Evolutionary conservation across 129 eudicot genomes (phyloP).

Genomic region (Artemisia annua): DNA sequence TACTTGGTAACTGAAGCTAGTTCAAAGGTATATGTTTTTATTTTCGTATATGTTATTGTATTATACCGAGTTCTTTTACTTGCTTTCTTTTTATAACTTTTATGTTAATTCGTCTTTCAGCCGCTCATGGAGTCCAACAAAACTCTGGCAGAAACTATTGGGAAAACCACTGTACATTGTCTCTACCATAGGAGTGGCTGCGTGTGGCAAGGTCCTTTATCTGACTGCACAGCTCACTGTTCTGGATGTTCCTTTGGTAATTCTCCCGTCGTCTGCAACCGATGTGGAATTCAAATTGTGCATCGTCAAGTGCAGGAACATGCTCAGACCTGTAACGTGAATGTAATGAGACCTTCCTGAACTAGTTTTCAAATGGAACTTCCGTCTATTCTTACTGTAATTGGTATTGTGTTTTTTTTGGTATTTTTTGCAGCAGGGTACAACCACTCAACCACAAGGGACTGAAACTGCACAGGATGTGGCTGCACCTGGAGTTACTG

Average conservation of each 20-base stretch:
- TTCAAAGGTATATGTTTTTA: conserved; percentile 54
- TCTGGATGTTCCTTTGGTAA: conserved; percentile 82
- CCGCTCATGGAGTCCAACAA: conserved; percentile 81
- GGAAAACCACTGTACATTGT: conserved; percentile 81
- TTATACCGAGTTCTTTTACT: neutral
- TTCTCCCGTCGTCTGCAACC: conserved; percentile 89
- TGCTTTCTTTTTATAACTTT: conserved; percentile 1
- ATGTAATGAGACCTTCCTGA: conserved; percentile 28
- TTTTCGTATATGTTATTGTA: neutral
- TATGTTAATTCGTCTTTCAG: conserved; percentile 38
- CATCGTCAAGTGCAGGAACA: conserved; percentile 98
- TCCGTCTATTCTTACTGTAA: neutral
- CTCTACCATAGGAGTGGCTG: conserved; percentile 93
- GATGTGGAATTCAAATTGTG: conserved; percentile 86
- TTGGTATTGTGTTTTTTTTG: conserved; percentile 14
- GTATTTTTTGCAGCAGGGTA: conserved; percentile 48
- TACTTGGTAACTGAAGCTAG: conserved; percentile 88
- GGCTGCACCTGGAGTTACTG: conserved; percentile 40
- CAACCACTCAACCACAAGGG: conserved; percentile 50
- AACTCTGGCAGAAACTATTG: conserved; percentile 74
- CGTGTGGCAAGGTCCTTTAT: conserved; percentile 87
- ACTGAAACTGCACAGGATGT: conserved; percentile 45
- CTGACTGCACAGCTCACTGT: conserved; percentile 81
- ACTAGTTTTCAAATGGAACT: conserved; percentile 1
- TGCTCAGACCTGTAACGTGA: conserved; percentile 82